Conservation (phyloP, 805 yeast species). For the Lipomyces chichibuensis region DNA sequence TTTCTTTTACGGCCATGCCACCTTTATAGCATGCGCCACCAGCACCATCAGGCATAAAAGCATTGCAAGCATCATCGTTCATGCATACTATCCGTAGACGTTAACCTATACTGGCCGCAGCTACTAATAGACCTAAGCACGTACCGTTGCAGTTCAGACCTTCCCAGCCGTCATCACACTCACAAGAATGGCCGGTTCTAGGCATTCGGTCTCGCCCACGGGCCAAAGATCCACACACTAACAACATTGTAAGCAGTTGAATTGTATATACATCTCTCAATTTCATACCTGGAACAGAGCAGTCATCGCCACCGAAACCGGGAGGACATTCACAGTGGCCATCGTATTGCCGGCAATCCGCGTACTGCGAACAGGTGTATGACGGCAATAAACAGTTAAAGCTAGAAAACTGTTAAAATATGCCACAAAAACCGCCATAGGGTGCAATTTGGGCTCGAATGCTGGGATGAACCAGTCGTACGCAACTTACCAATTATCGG, state of each 20-base stretch:
- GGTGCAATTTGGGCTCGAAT: not conserved
- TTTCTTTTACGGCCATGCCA: conserved; percentile 78
- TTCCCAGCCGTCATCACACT: conserved; percentile 83
- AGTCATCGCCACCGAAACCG: conserved; percentile 94
- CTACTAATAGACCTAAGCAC: not conserved
- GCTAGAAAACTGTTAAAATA: conserved; percentile 43
- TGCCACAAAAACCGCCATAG: not conserved
- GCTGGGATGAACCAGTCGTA: not conserved
- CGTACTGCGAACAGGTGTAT: conserved; percentile 86
- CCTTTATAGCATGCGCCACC: conserved; percentile 86
- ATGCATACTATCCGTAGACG: conserved; percentile 56
- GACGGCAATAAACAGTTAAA: conserved; percentile 94
- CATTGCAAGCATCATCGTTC: conserved; percentile 72
- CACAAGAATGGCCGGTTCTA: conserved; percentile 59
- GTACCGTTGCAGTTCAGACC: conserved; percentile 82
- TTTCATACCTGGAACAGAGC: conserved; percentile 63
- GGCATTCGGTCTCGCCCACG: conserved; percentile 65
- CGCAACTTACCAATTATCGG: conserved; percentile 16
- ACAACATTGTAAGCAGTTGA: not conserved
- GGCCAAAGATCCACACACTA: conserved; percentile 73
- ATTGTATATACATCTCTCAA: conserved; percentile 36
- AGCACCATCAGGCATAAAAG: conserved; percentile 83
- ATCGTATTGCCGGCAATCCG: conserved; percentile 81
- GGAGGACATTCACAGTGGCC: conserved; percentile 91
- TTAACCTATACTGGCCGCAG: not conserved